Conservation (phyloP, 495 filamentous ascomycete genomes). For the Paragyromitra xinjiangensis region DNA sequence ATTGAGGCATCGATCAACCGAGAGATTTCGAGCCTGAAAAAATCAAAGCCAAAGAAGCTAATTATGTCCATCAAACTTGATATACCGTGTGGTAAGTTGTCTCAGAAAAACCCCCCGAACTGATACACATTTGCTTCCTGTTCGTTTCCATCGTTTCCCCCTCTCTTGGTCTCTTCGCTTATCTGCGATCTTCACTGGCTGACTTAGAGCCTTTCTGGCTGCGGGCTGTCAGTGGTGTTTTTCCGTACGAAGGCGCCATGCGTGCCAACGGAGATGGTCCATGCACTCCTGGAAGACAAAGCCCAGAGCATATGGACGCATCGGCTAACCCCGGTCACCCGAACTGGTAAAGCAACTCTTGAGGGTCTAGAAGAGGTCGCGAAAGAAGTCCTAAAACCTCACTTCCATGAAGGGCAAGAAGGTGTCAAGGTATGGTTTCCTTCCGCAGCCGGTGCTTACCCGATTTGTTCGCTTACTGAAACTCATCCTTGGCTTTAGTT, state of each 20-base stretch:
- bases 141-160: slow-evolving; percentile 7
- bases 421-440: slow-evolving; percentile 61
- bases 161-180: slow-evolving; percentile 32
- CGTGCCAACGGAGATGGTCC: slow-evolving; percentile 81
- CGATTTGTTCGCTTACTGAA: slow-evolving; percentile 51
- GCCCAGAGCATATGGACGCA: slow-evolving; percentile 77
- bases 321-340: slow-evolving; percentile 80
- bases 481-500: slow-evolving; percentile 66
- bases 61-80: slow-evolving; percentile 76
- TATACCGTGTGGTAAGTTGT: slow-evolving; percentile 73
- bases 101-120: background rate
- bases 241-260: slow-evolving; percentile 73
- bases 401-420: slow-evolving; percentile 71
- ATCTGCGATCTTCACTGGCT: slow-evolving; percentile 38
- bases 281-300: slow-evolving; percentile 68
- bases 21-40: slow-evolving; percentile 72
- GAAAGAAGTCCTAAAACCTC: slow-evolving; percentile 71
- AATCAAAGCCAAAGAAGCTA: slow-evolving; percentile 63
- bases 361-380: slow-evolving; percentile 78
- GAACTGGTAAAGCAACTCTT: slow-evolving; percentile 79
- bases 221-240: slow-evolving; percentile 65
- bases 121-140: background rate
- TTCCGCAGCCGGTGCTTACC: slow-evolving; percentile 5
- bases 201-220: slow-evolving; percentile 14
- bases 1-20: slow-evolving; percentile 85